These are phyloP conservation scores for Rutstroemia sp. DNA, from an alignment of 2,329 filamentous ascomycete species.

Conservation along the genomic window DNA sequence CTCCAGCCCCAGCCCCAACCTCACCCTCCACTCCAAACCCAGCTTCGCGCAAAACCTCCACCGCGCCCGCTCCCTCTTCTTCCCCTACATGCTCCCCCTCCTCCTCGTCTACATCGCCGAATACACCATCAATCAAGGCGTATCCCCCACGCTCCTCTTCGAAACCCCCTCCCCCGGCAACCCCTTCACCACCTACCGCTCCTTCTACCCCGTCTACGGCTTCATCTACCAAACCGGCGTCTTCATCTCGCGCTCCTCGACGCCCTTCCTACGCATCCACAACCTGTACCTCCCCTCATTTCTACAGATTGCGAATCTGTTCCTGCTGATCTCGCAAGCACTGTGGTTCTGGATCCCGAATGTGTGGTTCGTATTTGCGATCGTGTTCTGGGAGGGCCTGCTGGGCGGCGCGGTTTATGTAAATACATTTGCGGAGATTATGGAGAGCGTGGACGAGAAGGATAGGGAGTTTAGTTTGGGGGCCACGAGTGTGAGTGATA, in stretches of 20 bases:
- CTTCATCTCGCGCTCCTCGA: constrained; percentile 87
- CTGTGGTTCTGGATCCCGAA: constrained; percentile 74
- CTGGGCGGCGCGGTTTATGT: constrained; percentile 91
- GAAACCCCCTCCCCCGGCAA: constrained; percentile 72
- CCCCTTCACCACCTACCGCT: constrained; percentile 74
- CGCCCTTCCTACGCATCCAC: constrained; percentile 77
- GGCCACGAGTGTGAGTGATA: constrained; percentile 88
- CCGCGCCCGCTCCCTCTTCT: constrained; percentile 63
- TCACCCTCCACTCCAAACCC: background rate
- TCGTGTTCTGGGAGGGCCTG: constrained; percentile 92
- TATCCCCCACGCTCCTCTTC: constrained; percentile 83
- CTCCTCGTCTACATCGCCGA: constrained; percentile 91
- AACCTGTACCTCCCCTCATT: constrained; percentile 74
- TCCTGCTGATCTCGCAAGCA: constrained; percentile 66
- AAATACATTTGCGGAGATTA: constrained; percentile 91
- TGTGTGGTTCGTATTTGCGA: constrained; percentile 75
- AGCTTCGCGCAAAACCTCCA: constrained; percentile 46
- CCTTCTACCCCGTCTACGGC: constrained; percentile 91
- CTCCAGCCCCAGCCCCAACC: background rate
- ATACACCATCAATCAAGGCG: constrained; percentile 96
- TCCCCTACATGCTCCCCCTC: constrained; percentile 82
- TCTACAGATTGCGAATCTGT: constrained; percentile 73
- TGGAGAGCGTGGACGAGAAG: constrained; percentile 66
- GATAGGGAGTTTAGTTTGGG: constrained; percentile 89
- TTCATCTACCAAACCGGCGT: constrained; percentile 94